Evolutionary conservation across 805 yeast genomes (phyloP).

Genomic region (Yarrowia sp.): DNA sequence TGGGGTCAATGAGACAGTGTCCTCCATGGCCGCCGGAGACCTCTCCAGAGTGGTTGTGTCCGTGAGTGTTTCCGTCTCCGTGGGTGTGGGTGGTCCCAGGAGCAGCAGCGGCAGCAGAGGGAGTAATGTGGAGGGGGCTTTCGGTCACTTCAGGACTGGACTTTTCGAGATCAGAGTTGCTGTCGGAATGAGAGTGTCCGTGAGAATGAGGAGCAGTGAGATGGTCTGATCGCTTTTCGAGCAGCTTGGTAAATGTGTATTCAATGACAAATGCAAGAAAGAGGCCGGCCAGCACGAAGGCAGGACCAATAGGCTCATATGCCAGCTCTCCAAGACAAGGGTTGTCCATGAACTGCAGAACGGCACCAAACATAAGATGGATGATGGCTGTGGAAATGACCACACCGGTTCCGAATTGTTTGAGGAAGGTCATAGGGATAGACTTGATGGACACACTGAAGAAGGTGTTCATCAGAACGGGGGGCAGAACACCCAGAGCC

Average conservation of each 20-base stretch:
- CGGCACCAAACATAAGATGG: conserved; percentile 68
- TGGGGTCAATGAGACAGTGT: conserved; percentile 49
- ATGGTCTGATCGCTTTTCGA: conserved; percentile 38
- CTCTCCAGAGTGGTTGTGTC: conserved; percentile 13
- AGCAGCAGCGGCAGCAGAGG: conserved; percentile 9
- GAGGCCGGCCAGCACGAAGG: conserved; percentile 48
- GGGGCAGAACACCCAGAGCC: conserved; percentile 40
- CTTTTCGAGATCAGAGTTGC: conserved; percentile 16
- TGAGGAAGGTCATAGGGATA: conserved; percentile 46
- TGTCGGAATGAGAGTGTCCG: conserved; percentile 21
- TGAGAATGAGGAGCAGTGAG: conserved; percentile 26
- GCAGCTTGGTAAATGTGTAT: conserved; percentile 47
- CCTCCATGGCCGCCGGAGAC: conserved; percentile 38
- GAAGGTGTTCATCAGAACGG: conserved; percentile 35
- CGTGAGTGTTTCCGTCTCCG: conserved; percentile 16
- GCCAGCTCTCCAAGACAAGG: conserved; percentile 58
- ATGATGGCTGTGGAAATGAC: conserved; percentile 78
- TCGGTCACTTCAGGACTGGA: background rate
- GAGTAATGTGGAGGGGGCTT: background rate
- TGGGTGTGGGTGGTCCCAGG: conserved; percentile 15
- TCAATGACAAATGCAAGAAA: conserved; percentile 53
- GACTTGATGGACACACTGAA: conserved; percentile 25
- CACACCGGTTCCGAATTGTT: conserved; percentile 80
- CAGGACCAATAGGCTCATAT: conserved; percentile 56
- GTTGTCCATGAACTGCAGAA: conserved; percentile 48